phyloP scores from a whole-genome alignment of 306 rosid species.

The Corylus heterophylla region DNA sequence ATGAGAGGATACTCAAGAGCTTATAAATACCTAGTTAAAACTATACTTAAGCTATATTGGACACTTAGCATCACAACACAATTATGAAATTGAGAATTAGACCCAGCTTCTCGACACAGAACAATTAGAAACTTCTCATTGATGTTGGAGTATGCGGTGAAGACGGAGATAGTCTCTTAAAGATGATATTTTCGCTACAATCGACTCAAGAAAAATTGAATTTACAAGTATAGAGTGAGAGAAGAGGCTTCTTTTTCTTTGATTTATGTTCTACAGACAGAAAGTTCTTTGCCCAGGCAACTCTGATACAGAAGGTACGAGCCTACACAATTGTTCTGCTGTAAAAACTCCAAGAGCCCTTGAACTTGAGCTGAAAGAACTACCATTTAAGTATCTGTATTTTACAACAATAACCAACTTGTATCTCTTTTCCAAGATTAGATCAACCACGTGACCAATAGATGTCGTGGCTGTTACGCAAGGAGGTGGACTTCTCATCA shows the following conservation, averaged over 20 bases:
- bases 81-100: too few species aligned
- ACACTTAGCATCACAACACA: too few species aligned
- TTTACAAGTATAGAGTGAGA: background rate
- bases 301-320: slow-evolving; percentile 42
- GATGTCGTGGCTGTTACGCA: slow-evolving; percentile 49
- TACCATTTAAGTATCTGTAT: slow-evolving; percentile 34
- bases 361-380: slow-evolving; percentile 34
- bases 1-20: too few species aligned
- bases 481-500: slow-evolving; percentile 86
- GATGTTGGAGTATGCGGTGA: too few species aligned
- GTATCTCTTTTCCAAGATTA: slow-evolving; percentile 53
- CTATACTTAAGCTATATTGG: too few species aligned
- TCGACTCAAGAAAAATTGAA: background rate
- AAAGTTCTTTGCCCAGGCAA: slow-evolving; percentile 28
- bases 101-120: too few species aligned
- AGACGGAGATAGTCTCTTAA: too few species aligned
- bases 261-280: slow-evolving; percentile 30
- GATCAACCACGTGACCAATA: slow-evolving; percentile 63
- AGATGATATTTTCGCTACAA: background rate
- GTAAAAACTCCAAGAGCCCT: slow-evolving; percentile 80
- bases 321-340: slow-evolving; percentile 43
- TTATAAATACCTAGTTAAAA: too few species aligned
- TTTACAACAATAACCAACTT: slow-evolving; percentile 61
- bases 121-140: too few species aligned
- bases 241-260: background rate